phyloP scores from a whole-genome alignment of 139 green algal species.

The Tetradesmus obliquus region DNA sequence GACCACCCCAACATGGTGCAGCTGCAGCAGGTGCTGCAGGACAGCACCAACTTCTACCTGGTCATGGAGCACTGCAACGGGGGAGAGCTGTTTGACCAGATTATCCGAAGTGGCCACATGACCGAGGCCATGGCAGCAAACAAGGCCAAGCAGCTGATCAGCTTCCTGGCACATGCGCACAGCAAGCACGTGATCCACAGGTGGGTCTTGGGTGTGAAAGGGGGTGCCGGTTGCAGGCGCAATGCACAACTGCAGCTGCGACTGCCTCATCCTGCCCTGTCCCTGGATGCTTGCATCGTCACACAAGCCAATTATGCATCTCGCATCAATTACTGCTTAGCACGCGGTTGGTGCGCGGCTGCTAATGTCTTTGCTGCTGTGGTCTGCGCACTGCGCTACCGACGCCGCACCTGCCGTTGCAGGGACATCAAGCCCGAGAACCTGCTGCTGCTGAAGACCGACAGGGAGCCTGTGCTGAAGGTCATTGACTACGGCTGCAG shows the following conservation, averaged over 20 bases:
- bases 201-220: background rate
- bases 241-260: background rate
- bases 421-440: slow-evolving; percentile 93
- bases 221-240: background rate
- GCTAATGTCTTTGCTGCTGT: background rate
- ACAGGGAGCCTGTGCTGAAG: slow-evolving; percentile 52
- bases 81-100: slow-evolving; percentile 82
- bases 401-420: background rate
- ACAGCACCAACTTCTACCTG: slow-evolving; percentile 48
- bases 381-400: background rate
- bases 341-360: background rate
- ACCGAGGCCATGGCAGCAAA: slow-evolving; percentile 71
- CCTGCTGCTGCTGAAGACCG: slow-evolving; percentile 87
- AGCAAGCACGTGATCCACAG: slow-evolving; percentile 72
- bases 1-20: slow-evolving; percentile 50
- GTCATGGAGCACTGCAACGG: slow-evolving; percentile 73
- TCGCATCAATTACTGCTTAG: background rate
- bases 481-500: slow-evolving; percentile 89
- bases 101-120: slow-evolving; percentile 72
- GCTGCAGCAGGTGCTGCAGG: slow-evolving; percentile 49
- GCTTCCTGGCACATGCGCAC: slow-evolving; percentile 72
- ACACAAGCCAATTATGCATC: too few relatives aligned
- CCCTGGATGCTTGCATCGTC: too few relatives aligned
- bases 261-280: too few relatives aligned
- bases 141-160: slow-evolving; percentile 66